Evolutionary conservation across 768 basidiomycete genomes (phyloP).

Genomic region (Auricularia auricula-judae): DNA sequence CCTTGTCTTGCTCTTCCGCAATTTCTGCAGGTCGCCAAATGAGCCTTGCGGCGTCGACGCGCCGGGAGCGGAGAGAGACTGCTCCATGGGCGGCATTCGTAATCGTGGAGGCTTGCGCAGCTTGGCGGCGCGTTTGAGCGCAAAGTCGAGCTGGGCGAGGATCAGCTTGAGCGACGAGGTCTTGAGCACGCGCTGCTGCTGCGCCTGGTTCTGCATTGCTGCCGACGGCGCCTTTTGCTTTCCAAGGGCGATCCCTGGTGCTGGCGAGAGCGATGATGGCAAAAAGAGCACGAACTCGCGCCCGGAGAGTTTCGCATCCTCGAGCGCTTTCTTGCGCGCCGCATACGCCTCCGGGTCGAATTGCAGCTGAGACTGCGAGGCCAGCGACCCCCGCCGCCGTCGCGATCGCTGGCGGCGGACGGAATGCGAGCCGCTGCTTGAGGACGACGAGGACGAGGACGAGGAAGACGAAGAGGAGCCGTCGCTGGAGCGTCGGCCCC

Average conservation of each 20-base stretch:
- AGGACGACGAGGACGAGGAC: slow-evolving; percentile 23
- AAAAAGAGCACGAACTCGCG: slow-evolving; percentile 35
- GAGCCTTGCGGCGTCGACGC: slow-evolving; percentile 21
- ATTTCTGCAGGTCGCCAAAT: slow-evolving; percentile 10
- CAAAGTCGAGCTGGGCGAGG: slow-evolving; percentile 37
- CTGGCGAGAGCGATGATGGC: slow-evolving; percentile 7
- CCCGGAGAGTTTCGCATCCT: slow-evolving; percentile 27
- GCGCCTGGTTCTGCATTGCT: slow-evolving; percentile 6
- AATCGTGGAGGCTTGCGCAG: slow-evolving; percentile 14
- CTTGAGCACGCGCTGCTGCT: slow-evolving; percentile 21
- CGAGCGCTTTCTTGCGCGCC: slow-evolving; percentile 23
- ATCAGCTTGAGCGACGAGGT: slow-evolving; percentile 39
- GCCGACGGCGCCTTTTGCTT: not conserved
- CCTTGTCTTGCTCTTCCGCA: slow-evolving; percentile 35
- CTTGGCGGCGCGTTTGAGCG: slow-evolving; percentile 31
- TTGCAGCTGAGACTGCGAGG: slow-evolving; percentile 11
- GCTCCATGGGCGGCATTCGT: slow-evolving; percentile 1
- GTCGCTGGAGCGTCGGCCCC: slow-evolving; percentile 46
- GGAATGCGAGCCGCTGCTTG: slow-evolving; percentile 7
- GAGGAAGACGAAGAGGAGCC: slow-evolving; percentile 24
- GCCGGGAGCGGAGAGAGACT: slow-evolving; percentile 4
- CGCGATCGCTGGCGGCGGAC: slow-evolving; percentile 5
- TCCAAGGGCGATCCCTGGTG: not conserved
- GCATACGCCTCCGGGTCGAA: slow-evolving; percentile 28
- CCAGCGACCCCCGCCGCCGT: not conserved